Evolutionary conservation across 2,329 filamentous ascomycete species (phyloP).

Genomic region (Talaromyces sp.): DNA sequence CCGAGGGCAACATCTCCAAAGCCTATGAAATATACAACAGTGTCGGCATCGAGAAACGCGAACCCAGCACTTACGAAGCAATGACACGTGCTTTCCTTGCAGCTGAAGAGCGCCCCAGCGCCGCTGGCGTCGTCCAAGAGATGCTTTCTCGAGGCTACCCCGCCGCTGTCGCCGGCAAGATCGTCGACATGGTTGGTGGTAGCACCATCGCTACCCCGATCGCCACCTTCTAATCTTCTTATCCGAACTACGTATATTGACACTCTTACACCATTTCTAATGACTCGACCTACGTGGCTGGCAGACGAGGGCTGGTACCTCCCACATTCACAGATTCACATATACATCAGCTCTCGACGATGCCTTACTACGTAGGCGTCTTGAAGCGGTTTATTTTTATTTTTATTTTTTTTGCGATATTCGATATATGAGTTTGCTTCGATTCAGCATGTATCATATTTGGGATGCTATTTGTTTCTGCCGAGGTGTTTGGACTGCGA

Average conservation of each 20-base stretch:
- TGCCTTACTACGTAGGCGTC: constrained; percentile 7
- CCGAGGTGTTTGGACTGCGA: background rate
- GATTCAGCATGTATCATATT: constrained; percentile 14
- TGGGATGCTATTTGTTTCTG: background rate
- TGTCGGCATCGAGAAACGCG: constrained; percentile 75
- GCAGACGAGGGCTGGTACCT: constrained; percentile 20
- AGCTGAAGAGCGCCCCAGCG: constrained; percentile 73
- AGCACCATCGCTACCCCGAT: constrained; percentile 22
- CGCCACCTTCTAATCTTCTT: constrained; percentile 4
- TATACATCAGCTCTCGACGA: constrained; percentile 12
- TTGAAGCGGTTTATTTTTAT: constrained; percentile 5
- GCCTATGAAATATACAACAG: constrained; percentile 75
- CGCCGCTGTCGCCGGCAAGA: constrained; percentile 86
- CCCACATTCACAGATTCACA: background rate
- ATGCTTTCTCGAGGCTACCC: constrained; percentile 91
- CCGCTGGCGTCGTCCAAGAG: constrained; percentile 78
- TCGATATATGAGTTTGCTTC: constrained; percentile 9
- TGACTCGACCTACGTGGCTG: constrained; percentile 18
- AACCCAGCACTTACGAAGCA: constrained; percentile 97
- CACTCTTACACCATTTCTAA: constrained; percentile 16
- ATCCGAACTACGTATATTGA: constrained; percentile 20
- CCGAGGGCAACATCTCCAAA: constrained; percentile 75
- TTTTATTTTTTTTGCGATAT: background rate
- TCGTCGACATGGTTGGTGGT: constrained; percentile 76
- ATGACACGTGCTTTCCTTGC: constrained; percentile 94